Percentiles rank a stretch among this genome's conserved stretches.
phyloP scores from a whole-genome alignment of 202 grass and related monocot genomes.

The Cymbopogon flexuosus region DNA sequence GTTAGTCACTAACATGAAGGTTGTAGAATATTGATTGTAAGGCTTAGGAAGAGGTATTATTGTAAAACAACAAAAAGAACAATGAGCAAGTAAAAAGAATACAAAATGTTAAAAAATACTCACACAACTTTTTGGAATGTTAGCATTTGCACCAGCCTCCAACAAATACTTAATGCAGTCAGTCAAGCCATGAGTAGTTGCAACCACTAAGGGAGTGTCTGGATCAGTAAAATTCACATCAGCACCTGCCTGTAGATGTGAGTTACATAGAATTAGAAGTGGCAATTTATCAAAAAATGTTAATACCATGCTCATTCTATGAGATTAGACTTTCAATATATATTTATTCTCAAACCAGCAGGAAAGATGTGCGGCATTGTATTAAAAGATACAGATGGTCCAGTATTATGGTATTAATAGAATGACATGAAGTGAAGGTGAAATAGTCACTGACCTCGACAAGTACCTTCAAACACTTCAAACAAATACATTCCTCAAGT shows the following conservation, averaged over 20 bases:
- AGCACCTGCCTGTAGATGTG: conserved; percentile 32
- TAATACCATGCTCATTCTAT: not conserved
- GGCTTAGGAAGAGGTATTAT: not conserved
- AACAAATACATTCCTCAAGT: conserved; percentile 21
- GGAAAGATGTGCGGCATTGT: not conserved
- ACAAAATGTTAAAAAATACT: conserved; percentile 6
- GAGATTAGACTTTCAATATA: not conserved
- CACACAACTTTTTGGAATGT: conserved; percentile 31
- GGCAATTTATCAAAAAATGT: not conserved
- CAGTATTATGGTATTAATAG: not conserved
- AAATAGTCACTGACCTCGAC: not conserved
- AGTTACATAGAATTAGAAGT: not conserved
- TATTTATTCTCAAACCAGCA: not conserved
- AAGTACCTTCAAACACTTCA: conserved; percentile 35
- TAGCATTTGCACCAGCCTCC: conserved; percentile 32
- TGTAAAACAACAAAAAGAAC: not conserved
- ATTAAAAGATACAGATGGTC: not conserved
- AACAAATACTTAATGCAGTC: conserved; percentile 31
- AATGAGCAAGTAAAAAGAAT: not conserved
- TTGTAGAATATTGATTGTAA: not conserved
- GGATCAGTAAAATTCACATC: conserved; percentile 25
- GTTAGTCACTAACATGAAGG: not conserved
- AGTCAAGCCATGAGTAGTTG: conserved; percentile 25
- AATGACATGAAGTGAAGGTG: not conserved
- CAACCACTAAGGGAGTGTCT: conserved; percentile 36